A percentile compares a stretch with the other conserved stretches of the same genome.
phyloP scores from a whole-genome alignment of 208 protist species.

The Phytomonas serpens region DNA sequence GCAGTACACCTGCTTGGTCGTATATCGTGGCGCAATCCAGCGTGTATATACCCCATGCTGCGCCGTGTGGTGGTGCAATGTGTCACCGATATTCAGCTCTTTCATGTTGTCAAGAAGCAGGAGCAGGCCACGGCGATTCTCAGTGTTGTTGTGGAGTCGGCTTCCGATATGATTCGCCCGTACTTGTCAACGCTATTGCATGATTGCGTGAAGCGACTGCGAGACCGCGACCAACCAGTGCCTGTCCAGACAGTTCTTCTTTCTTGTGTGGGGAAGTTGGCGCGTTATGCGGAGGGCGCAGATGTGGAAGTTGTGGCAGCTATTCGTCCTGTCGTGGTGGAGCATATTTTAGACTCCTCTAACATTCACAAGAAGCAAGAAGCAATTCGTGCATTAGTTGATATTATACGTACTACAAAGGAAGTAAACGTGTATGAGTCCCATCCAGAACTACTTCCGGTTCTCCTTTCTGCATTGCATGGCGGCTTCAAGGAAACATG shows the following conservation, averaged over 20 bases:
- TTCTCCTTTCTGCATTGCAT: conserved; percentile 73
- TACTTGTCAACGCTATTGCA: conserved; percentile 77
- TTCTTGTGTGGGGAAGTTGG: conserved; percentile 74
- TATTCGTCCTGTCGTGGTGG: conserved; percentile 63
- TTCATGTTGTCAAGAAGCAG: conserved; percentile 68
- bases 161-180: conserved; percentile 63
- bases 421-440: conserved; percentile 74
- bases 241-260: conserved; percentile 68
- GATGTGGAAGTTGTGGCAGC: conserved; percentile 57
- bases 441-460: conserved; percentile 68
- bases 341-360: conserved; percentile 75
- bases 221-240: conserved; percentile 36
- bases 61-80: conserved; percentile 81
- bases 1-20: conserved; percentile 76
- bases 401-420: conserved; percentile 85
- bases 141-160: conserved; percentile 70
- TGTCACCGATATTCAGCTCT: conserved; percentile 74
- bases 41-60: conserved; percentile 73
- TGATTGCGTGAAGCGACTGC: conserved; percentile 54
- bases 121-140: conserved; percentile 73
- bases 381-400: conserved; percentile 68
- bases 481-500: conserved; percentile 85
- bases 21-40: conserved; percentile 68
- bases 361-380: conserved; percentile 80
- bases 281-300: conserved; percentile 67